phyloP scores from a whole-genome alignment of 345 rosid genomes.

The Nephelium lappaceum region DNA sequence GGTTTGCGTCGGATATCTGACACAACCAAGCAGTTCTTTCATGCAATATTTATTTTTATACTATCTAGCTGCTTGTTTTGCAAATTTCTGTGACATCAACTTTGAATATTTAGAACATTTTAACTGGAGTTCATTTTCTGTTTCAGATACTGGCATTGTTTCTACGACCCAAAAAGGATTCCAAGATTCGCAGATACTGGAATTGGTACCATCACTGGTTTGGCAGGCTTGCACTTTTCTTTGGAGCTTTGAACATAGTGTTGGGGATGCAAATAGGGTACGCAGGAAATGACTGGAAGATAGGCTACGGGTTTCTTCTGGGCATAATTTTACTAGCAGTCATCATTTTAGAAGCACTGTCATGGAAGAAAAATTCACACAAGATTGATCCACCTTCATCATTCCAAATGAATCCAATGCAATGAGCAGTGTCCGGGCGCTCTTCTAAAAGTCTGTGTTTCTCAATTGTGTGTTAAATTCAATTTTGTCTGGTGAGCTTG shows the following conservation, averaged over 20 bases:
- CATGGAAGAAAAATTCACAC: constrained; percentile 43
- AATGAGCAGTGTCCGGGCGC: constrained; percentile 20
- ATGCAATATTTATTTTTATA: not conserved
- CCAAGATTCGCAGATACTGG: constrained; percentile 75
- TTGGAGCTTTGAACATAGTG: constrained; percentile 72
- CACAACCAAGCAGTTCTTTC: not conserved
- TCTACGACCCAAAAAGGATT: constrained; percentile 69
- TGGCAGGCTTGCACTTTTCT: constrained; percentile 78
- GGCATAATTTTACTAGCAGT: constrained; percentile 51
- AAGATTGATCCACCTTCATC: constrained; percentile 41
- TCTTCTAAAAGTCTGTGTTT: not conserved
- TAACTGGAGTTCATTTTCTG: not conserved
- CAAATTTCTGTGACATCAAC: not conserved
- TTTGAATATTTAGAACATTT: not conserved
- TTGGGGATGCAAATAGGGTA: constrained; percentile 66
- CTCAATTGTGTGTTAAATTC: not conserved
- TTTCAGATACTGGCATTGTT: constrained; percentile 79
- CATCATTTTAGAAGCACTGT: constrained; percentile 54
- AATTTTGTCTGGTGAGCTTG: constrained; percentile 3
- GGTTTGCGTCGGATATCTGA: constrained; percentile 38
- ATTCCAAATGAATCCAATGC: constrained; percentile 71
- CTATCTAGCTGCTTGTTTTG: not conserved
- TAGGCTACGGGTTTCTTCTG: constrained; percentile 75
- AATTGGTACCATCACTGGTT: constrained; percentile 90
- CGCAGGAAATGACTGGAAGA: constrained; percentile 67